Percentiles rank a stretch among this genome's conserved stretches.
These are phyloP conservation scores for Poronia punctata DNA, from an alignment of 495 filamentous ascomycete genomes.

Conservation along the genomic window DNA sequence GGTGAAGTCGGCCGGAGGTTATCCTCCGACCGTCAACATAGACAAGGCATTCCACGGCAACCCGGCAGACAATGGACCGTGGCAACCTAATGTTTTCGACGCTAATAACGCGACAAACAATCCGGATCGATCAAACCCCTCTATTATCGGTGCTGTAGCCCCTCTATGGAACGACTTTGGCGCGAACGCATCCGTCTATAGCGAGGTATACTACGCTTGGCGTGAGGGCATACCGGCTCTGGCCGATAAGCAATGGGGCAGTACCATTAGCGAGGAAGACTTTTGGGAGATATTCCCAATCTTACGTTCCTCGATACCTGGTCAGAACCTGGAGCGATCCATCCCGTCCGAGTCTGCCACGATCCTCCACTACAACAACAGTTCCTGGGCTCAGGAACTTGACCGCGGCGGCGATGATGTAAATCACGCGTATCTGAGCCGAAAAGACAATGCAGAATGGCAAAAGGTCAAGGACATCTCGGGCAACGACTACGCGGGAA, in stretches of 20 bases:
- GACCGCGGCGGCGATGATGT: background rate
- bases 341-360: conserved; percentile 32
- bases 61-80: conserved; percentile 30
- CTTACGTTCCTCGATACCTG: conserved; percentile 34
- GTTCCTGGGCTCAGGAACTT: background rate
- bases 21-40: conserved; percentile 35
- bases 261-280: conserved; percentile 32
- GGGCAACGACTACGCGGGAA: conserved; percentile 39
- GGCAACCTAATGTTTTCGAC: conserved; percentile 43
- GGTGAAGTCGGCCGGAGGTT: conserved; percentile 39
- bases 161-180: conserved; percentile 50
- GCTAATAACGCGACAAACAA: conserved; percentile 37
- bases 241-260: conserved; percentile 51
- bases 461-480: conserved; percentile 30
- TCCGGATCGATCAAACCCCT: conserved; percentile 29
- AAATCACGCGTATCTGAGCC: background rate
- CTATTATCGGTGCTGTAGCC: conserved; percentile 37
- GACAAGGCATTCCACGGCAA: conserved; percentile 39
- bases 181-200: conserved; percentile 37
- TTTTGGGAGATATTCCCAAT: conserved; percentile 30
- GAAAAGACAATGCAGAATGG: background rate
- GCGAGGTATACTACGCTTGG: conserved; percentile 45
- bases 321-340: conserved; percentile 39
- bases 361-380: conserved; percentile 36
- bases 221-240: conserved; percentile 42